Evolutionary conservation across 192 early-diverging fungal species (phyloP), one percentile per base, ranked within the genome.

Genomic region (Pilobolus umbonatus): DNA sequence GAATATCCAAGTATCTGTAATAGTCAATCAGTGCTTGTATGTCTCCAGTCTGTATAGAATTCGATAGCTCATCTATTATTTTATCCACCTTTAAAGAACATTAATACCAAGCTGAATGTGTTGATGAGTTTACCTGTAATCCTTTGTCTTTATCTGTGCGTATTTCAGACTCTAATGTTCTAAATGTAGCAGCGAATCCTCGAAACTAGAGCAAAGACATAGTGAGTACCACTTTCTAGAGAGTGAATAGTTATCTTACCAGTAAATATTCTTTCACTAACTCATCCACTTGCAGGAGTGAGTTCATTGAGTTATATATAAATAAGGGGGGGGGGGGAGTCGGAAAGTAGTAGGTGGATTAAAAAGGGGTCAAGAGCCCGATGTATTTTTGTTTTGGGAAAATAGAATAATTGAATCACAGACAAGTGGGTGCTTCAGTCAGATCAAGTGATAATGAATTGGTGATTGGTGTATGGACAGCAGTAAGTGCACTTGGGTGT

Each of bases 231-330:
- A 31, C n/a, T 35, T 52, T 17, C 34, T 52, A 4, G 12, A 35
- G 11, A 48, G 7, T 49, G 28, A 6, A 24, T 54, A 25, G 26
- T 3, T 22, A 36, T 42, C 46, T 58, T 79, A 85, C 83, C 60
- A 85, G 46, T 40, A 85, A 71, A 63, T 85, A 85, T 66, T 85
- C 83, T 55, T 81, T 82, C 36, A 85, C 75, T 19, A 85, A 71
- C 31, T 85, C 83, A 52, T 85, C 83, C 25, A 85, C 74, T 56
- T 82, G 79, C 19, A 69, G 67, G 42, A 82, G 70, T 31, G 83
- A 82, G 57, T 85, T 81, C 83, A 85, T 85, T 36, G 21, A 36
- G 30, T 29, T 42, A 12, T 42, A 4, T 15, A 2, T 40, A 40
- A n/a, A n/a, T n/a, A n/a, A n/a, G n/a, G n/a, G n/a, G n/a, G n/a